These are phyloP conservation scores for Aspergillus bombycis DNA, from an alignment of 2,329 filamentous ascomycete genomes.

Conservation along the genomic window DNA sequence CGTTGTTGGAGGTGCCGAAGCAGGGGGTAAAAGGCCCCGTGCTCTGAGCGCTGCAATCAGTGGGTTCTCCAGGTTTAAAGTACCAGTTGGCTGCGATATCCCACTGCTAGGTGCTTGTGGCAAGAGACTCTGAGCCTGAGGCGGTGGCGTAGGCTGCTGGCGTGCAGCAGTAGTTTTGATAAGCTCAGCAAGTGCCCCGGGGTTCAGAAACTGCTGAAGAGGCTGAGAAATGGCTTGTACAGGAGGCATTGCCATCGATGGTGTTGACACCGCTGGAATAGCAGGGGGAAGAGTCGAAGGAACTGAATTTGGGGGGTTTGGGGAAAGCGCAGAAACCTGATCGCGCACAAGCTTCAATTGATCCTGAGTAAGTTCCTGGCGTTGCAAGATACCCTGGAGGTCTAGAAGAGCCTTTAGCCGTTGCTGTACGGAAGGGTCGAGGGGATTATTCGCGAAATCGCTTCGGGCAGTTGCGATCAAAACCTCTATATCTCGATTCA, in stretches of 20 bases:
- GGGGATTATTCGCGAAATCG: constrained; percentile 74
- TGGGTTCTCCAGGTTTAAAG: constrained; percentile 56
- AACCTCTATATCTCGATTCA: constrained; percentile 81
- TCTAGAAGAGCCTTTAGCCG: constrained; percentile 84
- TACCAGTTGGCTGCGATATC: constrained; percentile 54
- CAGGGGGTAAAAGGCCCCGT: constrained; percentile 65
- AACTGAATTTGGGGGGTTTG: constrained; percentile 32
- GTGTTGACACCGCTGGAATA: constrained; percentile 35
- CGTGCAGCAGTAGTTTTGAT: constrained; percentile 47
- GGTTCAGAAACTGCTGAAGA: constrained; percentile 44
- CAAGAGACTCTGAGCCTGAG: constrained; percentile 46
- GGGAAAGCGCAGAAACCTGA: constrained; percentile 77
- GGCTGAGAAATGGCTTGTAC: constrained; percentile 39
- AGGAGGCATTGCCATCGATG: constrained; percentile 47
- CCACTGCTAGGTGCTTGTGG: constrained; percentile 60
- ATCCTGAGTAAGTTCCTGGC: constrained; percentile 75
- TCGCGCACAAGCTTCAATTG: constrained; percentile 83
- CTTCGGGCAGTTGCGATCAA: constrained; percentile 73
- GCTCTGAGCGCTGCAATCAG: constrained; percentile 70
- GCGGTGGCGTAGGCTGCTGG: constrained; percentile 48
- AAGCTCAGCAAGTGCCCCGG: constrained; percentile 48
- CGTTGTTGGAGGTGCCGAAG: constrained; percentile 46
- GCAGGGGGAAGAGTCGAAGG: constrained; percentile 20
- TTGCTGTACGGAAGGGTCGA: constrained; percentile 74
- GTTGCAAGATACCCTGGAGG: constrained; percentile 78